Base-by-base conservation (phyloP, 202 grass and related monocot species). In the Eragrostis tef region DNA sequence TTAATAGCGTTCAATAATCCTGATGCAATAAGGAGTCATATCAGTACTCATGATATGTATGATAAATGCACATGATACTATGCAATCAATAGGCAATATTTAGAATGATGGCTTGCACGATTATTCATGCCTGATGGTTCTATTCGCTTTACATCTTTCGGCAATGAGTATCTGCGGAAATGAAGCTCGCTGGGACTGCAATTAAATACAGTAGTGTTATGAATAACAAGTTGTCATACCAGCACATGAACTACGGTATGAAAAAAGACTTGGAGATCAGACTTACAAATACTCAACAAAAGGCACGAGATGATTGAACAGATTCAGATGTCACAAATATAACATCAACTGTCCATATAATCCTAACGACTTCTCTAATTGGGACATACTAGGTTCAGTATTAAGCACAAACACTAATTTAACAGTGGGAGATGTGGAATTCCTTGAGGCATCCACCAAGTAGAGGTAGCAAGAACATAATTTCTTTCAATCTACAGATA, bases 101-200 rank as follows among this genome's bases (percentile, higher is more conserved):
- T 50, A 42, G 43, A 70, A 71, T 22, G 65, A 62, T 59, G 56
- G 17, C 14, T 70, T 78, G 42, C 15, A 71, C 10, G 31, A 44
- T 49, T 52, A 44, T 79, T 54, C 67, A 85, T 13, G 79, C 83
- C 75, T 79, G 67, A 79, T 73, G 83, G 83, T 11, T 57, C 17
- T 65, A 56, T 31, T 9, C 47, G 52, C 6, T 1, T 73, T 36
- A 85, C 83, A 72, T 59, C 43, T 45, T 60, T 1, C 64, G 67
- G 83, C 45, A 85, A 46, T 0, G 31, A 56, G 64, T 72, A 85
- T 34, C 16, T 46, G 12, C 16, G 11, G 67, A 64, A 61, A 52
- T 26, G 2, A 3, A 5, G 22, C 17, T 17, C 10, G 39, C 39
- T 39, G 36, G 24, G 24, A 21, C 75, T 79, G 57, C 72, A 68